These are phyloP conservation scores for Myotisia sp. DNA, from an alignment of 2,329 filamentous ascomycete species.

Conservation along the genomic window DNA sequence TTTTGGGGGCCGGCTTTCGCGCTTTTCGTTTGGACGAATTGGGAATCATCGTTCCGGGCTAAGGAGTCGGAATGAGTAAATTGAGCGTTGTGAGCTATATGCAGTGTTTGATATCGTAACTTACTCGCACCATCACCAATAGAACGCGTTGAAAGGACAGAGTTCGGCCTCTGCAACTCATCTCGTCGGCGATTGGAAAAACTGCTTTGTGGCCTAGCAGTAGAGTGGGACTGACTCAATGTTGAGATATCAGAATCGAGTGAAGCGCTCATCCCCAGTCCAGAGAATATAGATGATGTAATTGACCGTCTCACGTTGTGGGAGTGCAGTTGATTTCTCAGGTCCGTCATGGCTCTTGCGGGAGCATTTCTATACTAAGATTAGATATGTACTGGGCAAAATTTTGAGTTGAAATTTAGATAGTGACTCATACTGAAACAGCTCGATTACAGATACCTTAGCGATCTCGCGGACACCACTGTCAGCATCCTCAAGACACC, in stretches of 20 bases:
- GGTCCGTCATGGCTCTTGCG: slow-evolving; percentile 68
- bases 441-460: slow-evolving; percentile 67
- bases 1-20: slow-evolving; percentile 7
- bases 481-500: slow-evolving; percentile 79
- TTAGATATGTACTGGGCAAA: slow-evolving; percentile 2
- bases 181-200: slow-evolving; percentile 16
- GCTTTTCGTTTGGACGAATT: slow-evolving; percentile 2
- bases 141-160: slow-evolving; percentile 12
- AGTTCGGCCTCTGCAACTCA: slow-evolving; percentile 17
- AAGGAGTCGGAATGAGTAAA: background rate
- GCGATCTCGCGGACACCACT: slow-evolving; percentile 73
- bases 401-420: background rate
- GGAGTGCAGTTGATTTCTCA: slow-evolving; percentile 72
- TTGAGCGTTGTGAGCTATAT: too few species aligned
- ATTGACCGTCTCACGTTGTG: slow-evolving; percentile 80
- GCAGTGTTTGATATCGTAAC: too few species aligned
- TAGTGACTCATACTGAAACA: slow-evolving; percentile 52
- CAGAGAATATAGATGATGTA: slow-evolving; percentile 62
- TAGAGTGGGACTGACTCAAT: slow-evolving; percentile 13
- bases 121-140: too few species aligned
- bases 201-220: slow-evolving; percentile 15
- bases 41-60: slow-evolving; percentile 6
- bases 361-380: slow-evolving; percentile 49
- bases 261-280: slow-evolving; percentile 44
- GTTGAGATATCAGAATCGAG: slow-evolving; percentile 16